Evolutionary conservation across 2,329 filamentous ascomycete genomes (phyloP), one percentile per base, ranked within the genome.

Genomic region (Colletotrichum higginsianum): DNA sequence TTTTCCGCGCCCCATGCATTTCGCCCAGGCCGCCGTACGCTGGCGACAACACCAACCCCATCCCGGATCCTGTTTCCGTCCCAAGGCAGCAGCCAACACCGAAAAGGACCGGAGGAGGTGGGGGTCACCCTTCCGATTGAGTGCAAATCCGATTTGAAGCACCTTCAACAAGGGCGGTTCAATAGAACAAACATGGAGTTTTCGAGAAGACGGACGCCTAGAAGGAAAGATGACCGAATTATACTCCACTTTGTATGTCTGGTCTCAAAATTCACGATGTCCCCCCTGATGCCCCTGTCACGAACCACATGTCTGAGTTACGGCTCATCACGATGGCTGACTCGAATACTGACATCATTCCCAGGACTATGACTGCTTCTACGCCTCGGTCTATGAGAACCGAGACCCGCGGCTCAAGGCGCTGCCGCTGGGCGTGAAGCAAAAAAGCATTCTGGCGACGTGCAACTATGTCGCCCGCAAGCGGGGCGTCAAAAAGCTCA

Each of bases 401-500:
- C 92, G 93, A 79, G 91, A 93, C 75, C 94, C 95, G 0, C 84
- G 87, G 2, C 85, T 98, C 68, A 94, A 90, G 78, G 86, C 87
- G 1, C 83, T 93, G 21, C 94, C 95, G 8, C 85, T 98, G 44
- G 95, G 94, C 46, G 91, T 98, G 70, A 93, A 95, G 81, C 95
- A 98, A 82, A 98, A 98, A 82, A 94, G 95, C 79, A 98, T 98
- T 66, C 87, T 96, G 50, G 94, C 95, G 26, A 97, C 95, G 5
- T 97, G 94, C 87, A 98, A 98, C 83, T 98, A 98, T 81, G 94
- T 93, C 79, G 96, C 96, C 26, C 91, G 96, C 46, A 85, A 90
- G 62, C 88, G 83, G n/a, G 90, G 90, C 65, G 86, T 95, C 65
- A 86, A 89, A 80, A 98, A 99, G 84, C 87, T 98, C 72, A 95